phyloP scores from a whole-genome alignment of 2,329 filamentous ascomycete species.

The Neofusicoccum laricinum region DNA sequence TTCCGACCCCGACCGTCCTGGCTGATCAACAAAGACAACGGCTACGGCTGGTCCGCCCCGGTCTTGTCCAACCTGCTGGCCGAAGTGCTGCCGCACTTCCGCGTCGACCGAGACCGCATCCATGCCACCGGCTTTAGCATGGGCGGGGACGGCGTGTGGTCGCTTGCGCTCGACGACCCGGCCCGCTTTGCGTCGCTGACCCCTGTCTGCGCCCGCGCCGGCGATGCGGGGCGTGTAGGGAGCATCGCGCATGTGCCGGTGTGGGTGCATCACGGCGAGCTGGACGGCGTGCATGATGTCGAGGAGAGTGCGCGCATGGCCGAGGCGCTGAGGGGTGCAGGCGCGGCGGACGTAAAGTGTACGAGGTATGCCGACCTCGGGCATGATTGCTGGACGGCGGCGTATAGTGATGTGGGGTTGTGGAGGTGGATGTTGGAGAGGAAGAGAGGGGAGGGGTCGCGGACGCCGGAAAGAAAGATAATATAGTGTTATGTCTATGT shows the following conservation, averaged over 20 bases:
- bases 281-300: constrained; percentile 15
- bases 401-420: constrained; percentile 14
- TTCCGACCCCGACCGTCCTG: too few relatives aligned
- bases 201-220: constrained; percentile 18
- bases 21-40: background rate
- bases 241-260: constrained; percentile 11
- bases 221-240: constrained; percentile 6
- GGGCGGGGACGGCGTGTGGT: constrained; percentile 20
- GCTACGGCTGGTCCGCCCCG: constrained; percentile 20
- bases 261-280: constrained; percentile 17
- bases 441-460: background rate
- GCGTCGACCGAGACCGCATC: constrained; percentile 17
- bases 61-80: constrained; percentile 18
- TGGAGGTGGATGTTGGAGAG: constrained; percentile 17
- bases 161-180: constrained; percentile 15
- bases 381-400: constrained; percentile 18
- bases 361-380: constrained; percentile 7
- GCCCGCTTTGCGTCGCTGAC: constrained; percentile 18
- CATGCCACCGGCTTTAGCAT: constrained; percentile 21
- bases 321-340: constrained; percentile 6
- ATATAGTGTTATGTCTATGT: too few relatives aligned
- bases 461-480: too few relatives aligned
- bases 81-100: constrained; percentile 12
- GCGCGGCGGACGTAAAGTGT: constrained; percentile 9
- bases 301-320: constrained; percentile 12